phyloP scores from a whole-genome alignment of 148 eudicot genomes.

The Rhododendron ferrugineum region DNA sequence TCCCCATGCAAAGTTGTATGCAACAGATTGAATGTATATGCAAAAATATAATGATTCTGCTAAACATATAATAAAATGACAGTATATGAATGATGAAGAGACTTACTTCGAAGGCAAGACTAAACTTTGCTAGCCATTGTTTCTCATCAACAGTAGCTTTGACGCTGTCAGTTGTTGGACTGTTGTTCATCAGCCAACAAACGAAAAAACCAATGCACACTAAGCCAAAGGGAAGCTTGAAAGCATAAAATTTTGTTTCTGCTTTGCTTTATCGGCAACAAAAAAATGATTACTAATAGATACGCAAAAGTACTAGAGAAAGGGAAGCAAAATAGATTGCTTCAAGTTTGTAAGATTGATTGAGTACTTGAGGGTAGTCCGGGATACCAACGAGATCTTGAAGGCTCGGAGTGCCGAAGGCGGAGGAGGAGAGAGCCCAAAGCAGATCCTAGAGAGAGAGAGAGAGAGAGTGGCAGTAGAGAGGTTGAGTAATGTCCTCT shows the following conservation, averaged over 20 bases:
- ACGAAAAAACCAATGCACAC: background rate
- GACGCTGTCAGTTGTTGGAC: constrained; percentile 95
- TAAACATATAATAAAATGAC: too few species aligned
- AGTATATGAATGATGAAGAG: background rate
- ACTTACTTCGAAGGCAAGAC: constrained; percentile 86
- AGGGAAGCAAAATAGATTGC: background rate
- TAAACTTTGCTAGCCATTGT: constrained; percentile 73
- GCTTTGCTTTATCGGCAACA: background rate
- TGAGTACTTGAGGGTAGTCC: too few species aligned
- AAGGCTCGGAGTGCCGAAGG: too few species aligned
- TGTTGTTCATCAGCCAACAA: constrained; percentile 63
- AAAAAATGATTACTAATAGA: background rate
- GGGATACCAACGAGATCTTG: too few species aligned
- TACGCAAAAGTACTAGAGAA: background rate
- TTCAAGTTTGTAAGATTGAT: background rate
- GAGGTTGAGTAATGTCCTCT: too few species aligned
- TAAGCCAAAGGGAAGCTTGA: constrained; percentile 2
- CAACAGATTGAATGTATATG: too few species aligned
- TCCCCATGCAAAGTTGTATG: too few species aligned
- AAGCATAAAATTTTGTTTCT: too few species aligned
- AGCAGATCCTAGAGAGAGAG: too few species aligned
- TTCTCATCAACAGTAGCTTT: constrained; percentile 71
- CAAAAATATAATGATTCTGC: too few species aligned
- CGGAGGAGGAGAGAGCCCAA: too few species aligned
- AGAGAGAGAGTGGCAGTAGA: too few species aligned